phyloP scores from a whole-genome alignment of 202 grass and related monocot species.

The Eragrostis tef region DNA sequence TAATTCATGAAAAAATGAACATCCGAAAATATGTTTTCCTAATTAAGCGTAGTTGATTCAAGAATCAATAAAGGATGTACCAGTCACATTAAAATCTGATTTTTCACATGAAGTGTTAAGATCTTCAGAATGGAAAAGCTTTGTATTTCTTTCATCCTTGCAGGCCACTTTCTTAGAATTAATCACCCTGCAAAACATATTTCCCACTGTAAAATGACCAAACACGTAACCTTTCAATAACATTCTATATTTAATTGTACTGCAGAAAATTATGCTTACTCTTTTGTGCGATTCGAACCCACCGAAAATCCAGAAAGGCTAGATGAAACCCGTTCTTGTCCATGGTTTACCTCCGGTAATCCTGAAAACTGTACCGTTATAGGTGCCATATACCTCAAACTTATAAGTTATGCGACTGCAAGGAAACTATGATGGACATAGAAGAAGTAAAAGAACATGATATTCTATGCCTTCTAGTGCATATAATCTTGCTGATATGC shows the following conservation, averaged over 20 bases:
- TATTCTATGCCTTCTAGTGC: constrained; percentile 36
- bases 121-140: not conserved
- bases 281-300: constrained; percentile 15
- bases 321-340: constrained; percentile 14
- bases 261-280: constrained; percentile 29
- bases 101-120: not conserved
- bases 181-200: constrained; percentile 35
- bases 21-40: not conserved
- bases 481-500: constrained; percentile 19
- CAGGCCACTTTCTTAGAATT: constrained; percentile 21
- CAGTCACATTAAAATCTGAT: not conserved
- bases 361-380: constrained; percentile 13
- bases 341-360: not conserved
- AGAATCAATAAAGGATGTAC: constrained; percentile 29
- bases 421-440: not conserved
- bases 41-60: constrained; percentile 2
- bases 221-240: not conserved
- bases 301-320: not conserved
- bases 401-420: constrained; percentile 4
- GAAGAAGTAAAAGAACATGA: not conserved
- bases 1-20: not conserved
- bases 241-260: not conserved
- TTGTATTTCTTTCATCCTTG: constrained; percentile 6
- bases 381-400: not conserved
- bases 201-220: not conserved